These are phyloP conservation scores for Aspergillus candidus DNA, from an alignment of 2,329 filamentous ascomycete genomes.

Conservation along the genomic window DNA sequence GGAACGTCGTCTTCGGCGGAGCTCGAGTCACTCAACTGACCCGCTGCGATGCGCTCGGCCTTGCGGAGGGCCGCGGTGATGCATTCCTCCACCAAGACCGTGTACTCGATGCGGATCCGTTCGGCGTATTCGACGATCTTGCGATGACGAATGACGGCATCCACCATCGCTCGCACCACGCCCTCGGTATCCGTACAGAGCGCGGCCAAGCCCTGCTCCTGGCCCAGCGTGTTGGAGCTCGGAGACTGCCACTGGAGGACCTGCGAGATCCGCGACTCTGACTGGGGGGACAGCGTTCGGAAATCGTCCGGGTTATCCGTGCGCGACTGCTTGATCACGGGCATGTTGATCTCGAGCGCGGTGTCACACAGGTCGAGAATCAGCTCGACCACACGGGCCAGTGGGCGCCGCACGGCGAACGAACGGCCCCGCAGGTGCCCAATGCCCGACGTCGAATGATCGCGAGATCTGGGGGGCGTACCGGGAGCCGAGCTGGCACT, in stretches of 20 bases:
- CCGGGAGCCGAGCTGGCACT: conserved; percentile 65
- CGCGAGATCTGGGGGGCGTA: conserved; percentile 59
- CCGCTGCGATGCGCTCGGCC: conserved; percentile 78
- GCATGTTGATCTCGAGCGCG: conserved; percentile 87
- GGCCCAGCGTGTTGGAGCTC: conserved; percentile 81
- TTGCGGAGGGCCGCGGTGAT: conserved; percentile 88
- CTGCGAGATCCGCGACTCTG: conserved; percentile 88
- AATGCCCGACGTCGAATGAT: conserved; percentile 59
- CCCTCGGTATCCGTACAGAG: conserved; percentile 87
- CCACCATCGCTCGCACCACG: conserved; percentile 79
- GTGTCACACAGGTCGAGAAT: conserved; percentile 94
- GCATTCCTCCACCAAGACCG: conserved; percentile 87
- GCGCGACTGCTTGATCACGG: conserved; percentile 79
- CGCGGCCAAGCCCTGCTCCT: conserved; percentile 81
- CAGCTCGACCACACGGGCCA: conserved; percentile 89
- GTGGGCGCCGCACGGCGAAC: conserved; percentile 82
- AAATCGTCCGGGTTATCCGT: conserved; percentile 64
- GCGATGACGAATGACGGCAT: conserved; percentile 84
- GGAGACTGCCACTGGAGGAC: conserved; percentile 96
- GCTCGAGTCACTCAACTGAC: conserved; percentile 72
- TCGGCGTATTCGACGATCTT: conserved; percentile 94
- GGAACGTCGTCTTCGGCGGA: conserved; percentile 53
- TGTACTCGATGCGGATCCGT: conserved; percentile 88
- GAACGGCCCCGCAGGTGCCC: conserved; percentile 78
- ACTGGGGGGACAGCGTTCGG: conserved; percentile 89